These are phyloP conservation scores for Calcarisporium arbuscula DNA, from an alignment of 2,329 filamentous ascomycete genomes.

Conservation along the genomic window DNA sequence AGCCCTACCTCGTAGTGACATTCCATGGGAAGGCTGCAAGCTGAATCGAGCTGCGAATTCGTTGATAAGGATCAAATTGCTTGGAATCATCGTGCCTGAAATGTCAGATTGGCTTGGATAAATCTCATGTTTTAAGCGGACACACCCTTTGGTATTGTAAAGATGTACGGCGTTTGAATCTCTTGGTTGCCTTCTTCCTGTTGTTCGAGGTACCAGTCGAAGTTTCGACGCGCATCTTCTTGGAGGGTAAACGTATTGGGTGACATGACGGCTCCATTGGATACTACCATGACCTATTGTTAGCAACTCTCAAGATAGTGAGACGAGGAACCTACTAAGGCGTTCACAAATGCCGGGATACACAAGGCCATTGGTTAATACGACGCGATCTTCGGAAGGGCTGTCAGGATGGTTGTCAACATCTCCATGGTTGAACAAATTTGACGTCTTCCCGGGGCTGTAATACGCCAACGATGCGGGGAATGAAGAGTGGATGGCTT, in stretches of 20 bases:
- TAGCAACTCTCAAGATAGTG: neutral
- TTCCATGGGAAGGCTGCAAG: constrained; percentile 9
- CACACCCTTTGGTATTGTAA: constrained; percentile 1
- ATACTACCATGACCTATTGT: constrained; percentile 1
- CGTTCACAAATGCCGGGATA: neutral
- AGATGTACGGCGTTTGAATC: constrained; percentile 1
- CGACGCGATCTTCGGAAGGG: neutral
- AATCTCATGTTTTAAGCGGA: neutral
- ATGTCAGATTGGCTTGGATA: neutral
- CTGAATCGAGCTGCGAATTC: constrained; percentile 6
- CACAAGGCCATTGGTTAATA: neutral
- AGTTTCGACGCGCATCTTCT: constrained; percentile 3
- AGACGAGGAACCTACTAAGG: neutral
- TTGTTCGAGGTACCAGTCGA: constrained; percentile 6
- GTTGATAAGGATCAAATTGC: constrained; percentile 8
- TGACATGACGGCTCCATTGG: constrained; percentile 6
- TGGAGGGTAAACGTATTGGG: constrained; percentile 11
- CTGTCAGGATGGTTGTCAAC: neutral
- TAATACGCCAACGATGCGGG: neutral
- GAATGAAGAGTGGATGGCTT: neutral
- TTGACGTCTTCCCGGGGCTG: neutral
- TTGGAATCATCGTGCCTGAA: constrained; percentile 5
- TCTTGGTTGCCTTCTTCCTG: neutral
- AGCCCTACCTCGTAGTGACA: constrained; percentile 6
- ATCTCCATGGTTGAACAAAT: neutral